These are phyloP conservation scores for Pythium sp. DNA, from an alignment of 352 stramenopile species.

Conservation along the genomic window DNA sequence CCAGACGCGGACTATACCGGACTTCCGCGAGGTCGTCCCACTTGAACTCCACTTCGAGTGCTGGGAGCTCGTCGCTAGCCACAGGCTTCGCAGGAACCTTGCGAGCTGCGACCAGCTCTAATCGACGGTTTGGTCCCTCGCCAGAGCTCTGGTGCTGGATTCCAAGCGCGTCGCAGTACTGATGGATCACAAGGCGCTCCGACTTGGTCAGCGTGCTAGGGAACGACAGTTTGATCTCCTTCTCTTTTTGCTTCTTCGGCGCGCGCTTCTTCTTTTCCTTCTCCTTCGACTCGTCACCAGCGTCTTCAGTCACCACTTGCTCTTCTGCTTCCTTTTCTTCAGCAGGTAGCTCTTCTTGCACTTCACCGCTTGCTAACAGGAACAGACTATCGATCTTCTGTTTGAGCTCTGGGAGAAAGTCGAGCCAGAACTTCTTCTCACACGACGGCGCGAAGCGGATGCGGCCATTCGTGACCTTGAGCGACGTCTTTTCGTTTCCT, in stretches of 20 bases:
- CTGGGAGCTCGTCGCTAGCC: constrained; percentile 11
- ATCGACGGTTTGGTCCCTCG: constrained; percentile 34
- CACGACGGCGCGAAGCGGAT: constrained; percentile 37
- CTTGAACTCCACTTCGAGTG: constrained; percentile 54
- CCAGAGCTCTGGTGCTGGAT: constrained; percentile 51
- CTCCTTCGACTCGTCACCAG: neutral
- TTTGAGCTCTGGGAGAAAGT: constrained; percentile 62
- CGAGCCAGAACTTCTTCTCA: constrained; percentile 46
- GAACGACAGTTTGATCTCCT: constrained; percentile 42
- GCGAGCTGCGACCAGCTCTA: constrained; percentile 33
- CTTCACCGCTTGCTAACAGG: constrained; percentile 12
- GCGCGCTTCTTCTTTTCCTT: constrained; percentile 15
- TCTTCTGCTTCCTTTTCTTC: constrained; percentile 15
- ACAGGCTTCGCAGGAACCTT: constrained; percentile 23
- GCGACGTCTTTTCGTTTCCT: constrained; percentile 31
- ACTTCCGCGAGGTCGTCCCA: constrained; percentile 61
- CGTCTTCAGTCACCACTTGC: constrained; percentile 11
- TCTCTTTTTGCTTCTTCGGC: constrained; percentile 25
- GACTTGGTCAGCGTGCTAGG: constrained; percentile 52
- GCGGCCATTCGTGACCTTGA: constrained; percentile 36
- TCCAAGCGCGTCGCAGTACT: constrained; percentile 64
- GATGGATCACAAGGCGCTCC: constrained; percentile 57
- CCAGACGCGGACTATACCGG: constrained; percentile 60
- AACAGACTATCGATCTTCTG: constrained; percentile 54
- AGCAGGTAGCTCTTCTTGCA: constrained; percentile 15